Percentiles rank a stretch among this genome's conserved stretches.
phyloP scores from a whole-genome alignment of 2,329 filamentous ascomycete genomes.

The Epichloe hybrida region DNA sequence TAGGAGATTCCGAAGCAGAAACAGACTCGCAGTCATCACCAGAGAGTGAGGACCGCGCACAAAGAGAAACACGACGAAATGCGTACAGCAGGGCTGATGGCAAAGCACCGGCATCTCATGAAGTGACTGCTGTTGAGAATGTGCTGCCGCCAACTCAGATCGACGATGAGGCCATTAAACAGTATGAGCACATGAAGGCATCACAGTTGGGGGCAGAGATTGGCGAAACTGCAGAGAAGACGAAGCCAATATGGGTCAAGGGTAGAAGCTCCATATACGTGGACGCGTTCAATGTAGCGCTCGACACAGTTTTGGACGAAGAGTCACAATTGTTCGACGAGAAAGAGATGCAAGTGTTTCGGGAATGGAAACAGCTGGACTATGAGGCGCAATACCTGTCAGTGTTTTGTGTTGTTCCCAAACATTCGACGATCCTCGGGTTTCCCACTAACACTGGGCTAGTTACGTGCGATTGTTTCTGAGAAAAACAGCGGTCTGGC shows the following conservation, averaged over 20 bases:
- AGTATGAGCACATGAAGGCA: conserved; percentile 60
- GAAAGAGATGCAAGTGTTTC: conserved; percentile 64
- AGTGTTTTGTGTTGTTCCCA: conserved; percentile 18
- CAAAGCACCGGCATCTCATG: conserved; percentile 7
- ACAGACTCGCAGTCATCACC: conserved; percentile 11
- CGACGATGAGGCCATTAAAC: conserved; percentile 59
- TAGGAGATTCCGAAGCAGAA: conserved; percentile 11
- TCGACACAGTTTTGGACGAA: conserved; percentile 80
- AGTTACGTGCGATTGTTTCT: conserved; percentile 89
- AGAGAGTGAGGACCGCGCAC: conserved; percentile 4
- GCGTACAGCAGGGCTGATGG: conserved; percentile 4
- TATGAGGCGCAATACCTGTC: conserved; percentile 90
- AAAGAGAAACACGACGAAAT: background rate
- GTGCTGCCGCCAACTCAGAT: conserved; percentile 54
- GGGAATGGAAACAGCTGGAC: conserved; percentile 54
- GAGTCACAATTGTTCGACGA: conserved; percentile 79
- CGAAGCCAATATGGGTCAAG: conserved; percentile 43
- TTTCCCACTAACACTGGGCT: background rate
- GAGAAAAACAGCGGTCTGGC: conserved; percentile 84
- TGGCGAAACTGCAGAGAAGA: conserved; percentile 28
- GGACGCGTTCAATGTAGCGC: conserved; percentile 86
- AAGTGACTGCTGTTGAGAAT: conserved; percentile 25
- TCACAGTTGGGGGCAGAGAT: conserved; percentile 30
- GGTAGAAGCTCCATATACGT: conserved; percentile 88
- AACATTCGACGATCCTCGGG: background rate